Base-by-base conservation (phyloP, 2,329 filamentous ascomycete species). In the Myriosclerotinia scirpicola region DNA sequence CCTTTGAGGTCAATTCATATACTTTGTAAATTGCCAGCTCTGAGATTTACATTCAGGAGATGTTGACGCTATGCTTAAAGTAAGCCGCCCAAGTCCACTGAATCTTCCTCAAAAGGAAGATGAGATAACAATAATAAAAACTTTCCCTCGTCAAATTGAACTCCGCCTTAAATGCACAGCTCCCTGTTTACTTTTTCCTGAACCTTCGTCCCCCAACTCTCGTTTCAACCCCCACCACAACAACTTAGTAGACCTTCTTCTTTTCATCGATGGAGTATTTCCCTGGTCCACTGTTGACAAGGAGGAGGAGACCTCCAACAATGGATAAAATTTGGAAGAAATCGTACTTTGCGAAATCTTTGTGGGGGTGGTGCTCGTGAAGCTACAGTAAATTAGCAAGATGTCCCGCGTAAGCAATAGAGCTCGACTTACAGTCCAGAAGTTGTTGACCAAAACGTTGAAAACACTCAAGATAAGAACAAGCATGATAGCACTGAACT, bases 301-400 rank as follows among this genome's bases (percentile, higher is more conserved):
- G 87, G 72, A 99, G 89, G 67, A 99, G 85, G 67, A 99, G 91
- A 79, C 95, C 95, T 71, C 95, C 95, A 72, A 98, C 94, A 78
- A 99, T 99, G 63, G 95, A 99, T 65, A 99, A 85, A 75, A 98
- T 97, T 84, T 99, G 95, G 89, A 99, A 99, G 85, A 99, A 99
- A 80, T 99, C 95, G 86, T 99, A 99, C 83, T 99, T 99, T 84
- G 95, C 95, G 78, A 99, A 99, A 81, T 99, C 95, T 87, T 98
- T 98, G 85, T 98, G 94, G 59, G 95, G 95, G 83, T 99, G 95
- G 82, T 96, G 91, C 73, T 94, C 90, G 83, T 98, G 94, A 73
- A 99, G 92, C 91, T 96, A 72, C 26, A 36, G 65, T 62, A 63
- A 14, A 69, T 73, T 78, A 74, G 72, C 50, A 30, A 34, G 53